These are phyloP conservation scores for Oenanthe javanica DNA, from an alignment of 140 eudicot genomes.

Conservation along the genomic window DNA sequence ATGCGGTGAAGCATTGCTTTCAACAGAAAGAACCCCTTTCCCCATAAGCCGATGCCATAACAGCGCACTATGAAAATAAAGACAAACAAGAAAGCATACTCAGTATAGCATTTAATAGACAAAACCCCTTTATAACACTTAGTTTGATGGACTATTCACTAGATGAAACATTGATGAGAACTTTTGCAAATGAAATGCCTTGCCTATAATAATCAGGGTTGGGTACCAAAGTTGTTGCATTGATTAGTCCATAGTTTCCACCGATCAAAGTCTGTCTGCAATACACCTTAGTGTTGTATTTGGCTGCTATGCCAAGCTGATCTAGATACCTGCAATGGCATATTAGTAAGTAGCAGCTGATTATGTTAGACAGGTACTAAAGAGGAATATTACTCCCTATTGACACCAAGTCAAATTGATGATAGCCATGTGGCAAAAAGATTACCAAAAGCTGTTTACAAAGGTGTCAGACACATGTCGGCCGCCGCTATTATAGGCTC, in stretches of 20 bases:
- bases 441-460: conserved; percentile 89
- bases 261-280: conserved; percentile 93
- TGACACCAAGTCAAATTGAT: neutral
- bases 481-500: conserved; percentile 91
- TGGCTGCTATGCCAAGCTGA: conserved; percentile 92
- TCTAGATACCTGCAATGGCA: conserved; percentile 67
- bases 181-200: conserved; percentile 8
- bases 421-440: neutral
- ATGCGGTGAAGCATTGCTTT: conserved; percentile 53
- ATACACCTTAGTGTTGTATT: conserved; percentile 72
- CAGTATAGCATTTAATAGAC: neutral
- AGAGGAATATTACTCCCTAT: neutral
- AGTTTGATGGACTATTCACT: neutral
- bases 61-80: conserved; percentile 51
- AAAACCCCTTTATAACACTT: neutral
- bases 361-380: neutral
- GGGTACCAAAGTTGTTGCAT: conserved; percentile 58
- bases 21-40: conserved; percentile 63
- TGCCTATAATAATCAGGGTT: conserved; percentile 95
- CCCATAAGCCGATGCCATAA: conserved; percentile 93
- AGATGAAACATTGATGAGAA: neutral
- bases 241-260: conserved; percentile 83
- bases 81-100: neutral
- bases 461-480: conserved; percentile 69
- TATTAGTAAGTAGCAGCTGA: conserved; percentile 10